phyloP scores from a whole-genome alignment of 768 basidiomycete species.

The Calocybe gangraenosa region DNA sequence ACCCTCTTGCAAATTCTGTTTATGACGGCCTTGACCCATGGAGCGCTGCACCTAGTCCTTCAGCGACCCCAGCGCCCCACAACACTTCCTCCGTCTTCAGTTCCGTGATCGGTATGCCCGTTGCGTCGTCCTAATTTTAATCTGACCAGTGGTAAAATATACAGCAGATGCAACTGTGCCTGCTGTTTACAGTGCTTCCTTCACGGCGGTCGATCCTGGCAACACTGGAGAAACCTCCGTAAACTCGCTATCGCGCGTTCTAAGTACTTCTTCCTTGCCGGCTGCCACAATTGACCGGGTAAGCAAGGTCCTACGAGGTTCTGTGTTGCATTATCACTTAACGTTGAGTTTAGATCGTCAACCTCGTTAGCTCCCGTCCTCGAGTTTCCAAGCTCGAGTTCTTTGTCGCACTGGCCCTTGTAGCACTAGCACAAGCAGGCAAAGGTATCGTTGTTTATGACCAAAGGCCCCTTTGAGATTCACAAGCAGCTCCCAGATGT shows the following conservation, averaged over 20 bases:
- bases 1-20: slow-evolving; percentile 67
- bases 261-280: slow-evolving; percentile 73
- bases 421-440: slow-evolving; percentile 79
- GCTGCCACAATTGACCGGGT: slow-evolving; percentile 84
- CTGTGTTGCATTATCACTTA: no score
- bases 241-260: slow-evolving; percentile 74
- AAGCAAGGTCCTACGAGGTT: no score
- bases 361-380: slow-evolving; percentile 76
- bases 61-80: slow-evolving; percentile 55
- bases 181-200: slow-evolving; percentile 68
- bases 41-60: slow-evolving; percentile 71
- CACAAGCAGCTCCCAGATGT: slow-evolving; percentile 44
- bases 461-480: not conserved
- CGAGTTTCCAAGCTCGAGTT: slow-evolving; percentile 87
- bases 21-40: slow-evolving; percentile 82
- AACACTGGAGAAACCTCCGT: slow-evolving; percentile 78
- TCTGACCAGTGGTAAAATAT: slow-evolving; percentile 7
- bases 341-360: slow-evolving; percentile 68
- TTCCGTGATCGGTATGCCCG: slow-evolving; percentile 60
- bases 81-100: slow-evolving; percentile 52
- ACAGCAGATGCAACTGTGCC: slow-evolving; percentile 81
- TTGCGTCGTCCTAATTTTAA: not conserved
- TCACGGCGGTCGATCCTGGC: slow-evolving; percentile 65
- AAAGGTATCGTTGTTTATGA: slow-evolving; percentile 47
- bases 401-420: slow-evolving; percentile 85